Evolutionary conservation across 176 grass and related monocot species (phyloP), one percentile per base, ranked within the genome.

Genomic region (Pharus latifolius): DNA sequence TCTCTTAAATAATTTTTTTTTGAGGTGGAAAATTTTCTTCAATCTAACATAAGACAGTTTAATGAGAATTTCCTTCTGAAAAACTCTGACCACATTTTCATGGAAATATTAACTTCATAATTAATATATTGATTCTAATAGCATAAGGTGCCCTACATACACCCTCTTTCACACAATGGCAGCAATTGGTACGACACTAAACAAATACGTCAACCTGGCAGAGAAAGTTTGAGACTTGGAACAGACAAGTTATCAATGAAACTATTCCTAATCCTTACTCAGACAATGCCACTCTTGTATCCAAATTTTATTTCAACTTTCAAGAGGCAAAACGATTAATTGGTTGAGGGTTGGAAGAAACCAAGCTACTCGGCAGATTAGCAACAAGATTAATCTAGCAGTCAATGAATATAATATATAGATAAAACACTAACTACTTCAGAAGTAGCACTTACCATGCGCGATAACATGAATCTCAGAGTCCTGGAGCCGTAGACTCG

Each of bases 381-480:
- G n/a, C n/a, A n/a, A n/a, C n/a, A n/a, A n/a, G n/a, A n/a, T n/a
- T n/a, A n/a, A n/a, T n/a, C n/a, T n/a, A n/a, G n/a, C n/a, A n/a
- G n/a, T n/a, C n/a, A n/a, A n/a, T n/a, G n/a, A n/a, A n/a, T n/a
- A n/a, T n/a, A n/a, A n/a, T n/a, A n/a, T n/a, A n/a, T n/a, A n/a
- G n/a, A n/a, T n/a, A n/a, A n/a, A 81, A 59, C 72, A 24, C 37
- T 58, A 74, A 45, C 4, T 38, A 60, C 15, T 64, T 27, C 49
- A 48, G 4, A 43, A 58, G 46, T 61, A 55, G 20, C 53, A 99
- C 81, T 83, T 83, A 99, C 95, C 95, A 99, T 99, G 72, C 90
- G 90, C 5, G 87, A 88, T 78, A 99, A 70, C 90, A 99, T 99
- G 84, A 93, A 99, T 76, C 90, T 89, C 72, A 88, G 77, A 60